Evolutionary conservation across 495 filamentous ascomycete genomes (phyloP).

Genomic region (Xylaria sp.): DNA sequence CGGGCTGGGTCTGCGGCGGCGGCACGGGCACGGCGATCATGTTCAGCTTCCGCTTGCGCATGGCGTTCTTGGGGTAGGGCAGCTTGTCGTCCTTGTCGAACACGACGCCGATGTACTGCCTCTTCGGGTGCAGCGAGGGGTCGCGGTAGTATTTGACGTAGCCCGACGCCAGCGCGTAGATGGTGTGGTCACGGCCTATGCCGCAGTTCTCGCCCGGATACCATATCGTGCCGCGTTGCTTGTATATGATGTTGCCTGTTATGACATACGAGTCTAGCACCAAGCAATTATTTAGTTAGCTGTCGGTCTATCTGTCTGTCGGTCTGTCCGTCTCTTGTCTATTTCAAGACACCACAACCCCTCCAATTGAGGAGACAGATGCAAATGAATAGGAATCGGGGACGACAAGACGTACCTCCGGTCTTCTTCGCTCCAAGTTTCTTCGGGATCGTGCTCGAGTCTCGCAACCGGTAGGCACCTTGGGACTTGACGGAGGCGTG

Average conservation of each 20-base stretch:
- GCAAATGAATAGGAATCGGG: not conserved
- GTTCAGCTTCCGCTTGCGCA: slow-evolving; percentile 72
- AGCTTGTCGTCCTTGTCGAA: slow-evolving; percentile 77
- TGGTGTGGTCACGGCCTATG: slow-evolving; percentile 97
- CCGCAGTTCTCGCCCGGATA: slow-evolving; percentile 90
- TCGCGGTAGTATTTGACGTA: slow-evolving; percentile 98
- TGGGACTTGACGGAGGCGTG: slow-evolving; percentile 86
- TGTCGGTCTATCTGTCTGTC: not conserved
- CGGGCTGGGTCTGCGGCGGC: slow-evolving; percentile 31
- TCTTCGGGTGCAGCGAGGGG: slow-evolving; percentile 75
- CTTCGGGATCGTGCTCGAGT: slow-evolving; percentile 88
- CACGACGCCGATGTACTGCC: slow-evolving; percentile 90
- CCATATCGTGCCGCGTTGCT: slow-evolving; percentile 93
- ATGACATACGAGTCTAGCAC: slow-evolving; percentile 82
- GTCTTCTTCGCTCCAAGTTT: slow-evolving; percentile 93
- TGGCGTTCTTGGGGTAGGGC: slow-evolving; percentile 74
- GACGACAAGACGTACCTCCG: slow-evolving; percentile 62
- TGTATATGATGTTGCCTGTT: slow-evolving; percentile 96
- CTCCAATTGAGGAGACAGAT: not conserved
- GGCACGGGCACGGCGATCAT: slow-evolving; percentile 61
- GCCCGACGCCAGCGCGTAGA: slow-evolving; percentile 81
- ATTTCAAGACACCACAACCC: not conserved
- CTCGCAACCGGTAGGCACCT: slow-evolving; percentile 81
- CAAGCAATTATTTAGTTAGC: slow-evolving; percentile 26
- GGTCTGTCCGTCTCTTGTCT: too few species aligned